Evolutionary conservation across 257 asterid species (phyloP).

Genomic region (Oldenlandia corymbosa): DNA sequence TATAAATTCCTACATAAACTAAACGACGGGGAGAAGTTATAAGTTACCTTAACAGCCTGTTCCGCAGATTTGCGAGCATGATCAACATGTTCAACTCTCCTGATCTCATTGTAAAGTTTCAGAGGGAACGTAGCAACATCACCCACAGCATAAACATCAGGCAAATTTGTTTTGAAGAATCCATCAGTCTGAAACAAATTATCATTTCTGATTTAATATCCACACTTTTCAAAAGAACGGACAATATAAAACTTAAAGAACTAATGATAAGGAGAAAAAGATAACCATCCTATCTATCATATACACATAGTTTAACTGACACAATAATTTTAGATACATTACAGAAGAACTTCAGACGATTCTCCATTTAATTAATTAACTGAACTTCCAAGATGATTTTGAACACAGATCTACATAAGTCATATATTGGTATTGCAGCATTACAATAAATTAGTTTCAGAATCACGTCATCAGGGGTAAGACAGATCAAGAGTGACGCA

Average conservation of each 20-base stretch:
- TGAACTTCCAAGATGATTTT: neutral
- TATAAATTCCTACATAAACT: neutral
- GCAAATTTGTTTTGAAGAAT: constrained; percentile 69
- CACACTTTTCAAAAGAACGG: neutral
- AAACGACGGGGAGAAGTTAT: neutral
- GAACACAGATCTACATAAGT: neutral
- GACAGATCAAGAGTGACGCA: too few relatives aligned
- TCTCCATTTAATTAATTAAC: neutral
- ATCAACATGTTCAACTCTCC: constrained; percentile 94
- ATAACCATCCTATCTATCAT: neutral
- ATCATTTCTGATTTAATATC: constrained; percentile 9
- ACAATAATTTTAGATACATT: neutral
- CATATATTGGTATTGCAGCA: too few relatives aligned
- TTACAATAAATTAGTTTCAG: too few relatives aligned
- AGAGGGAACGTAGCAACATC: constrained; percentile 95
- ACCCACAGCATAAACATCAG: constrained; percentile 89
- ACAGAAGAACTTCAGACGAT: neutral
- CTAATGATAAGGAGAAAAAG: neutral
- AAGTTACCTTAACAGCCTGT: constrained; percentile 85
- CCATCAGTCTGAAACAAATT: constrained; percentile 69
- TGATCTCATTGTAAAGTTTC: constrained; percentile 65
- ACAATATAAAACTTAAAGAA: neutral
- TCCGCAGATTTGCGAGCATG: constrained; percentile 97
- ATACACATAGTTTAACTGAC: too few relatives aligned
- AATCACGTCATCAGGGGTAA: neutral